Evolutionary conservation across 2,329 filamentous ascomycete genomes (phyloP).

Genomic region (Nemania sp.): DNA sequence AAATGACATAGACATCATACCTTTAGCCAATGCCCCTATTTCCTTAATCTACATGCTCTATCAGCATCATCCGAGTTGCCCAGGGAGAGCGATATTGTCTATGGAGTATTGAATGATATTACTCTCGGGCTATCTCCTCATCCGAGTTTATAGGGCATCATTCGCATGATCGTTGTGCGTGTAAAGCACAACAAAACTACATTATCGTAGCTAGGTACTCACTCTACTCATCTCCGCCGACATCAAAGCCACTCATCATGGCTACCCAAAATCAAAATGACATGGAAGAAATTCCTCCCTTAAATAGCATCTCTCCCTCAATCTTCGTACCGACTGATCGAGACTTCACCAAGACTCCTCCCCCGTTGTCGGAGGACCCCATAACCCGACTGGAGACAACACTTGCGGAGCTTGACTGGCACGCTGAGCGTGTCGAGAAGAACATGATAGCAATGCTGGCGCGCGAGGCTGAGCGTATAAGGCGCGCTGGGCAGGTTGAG

Average conservation of each 20-base stretch:
- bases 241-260: conserved; percentile 15
- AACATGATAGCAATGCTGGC: conserved; percentile 44
- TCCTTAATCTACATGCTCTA: neutral
- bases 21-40: neutral
- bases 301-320: conserved; percentile 41
- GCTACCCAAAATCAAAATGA: conserved; percentile 15
- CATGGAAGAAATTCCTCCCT: conserved; percentile 41
- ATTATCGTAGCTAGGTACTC: neutral
- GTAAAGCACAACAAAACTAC: neutral
- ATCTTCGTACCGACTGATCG: conserved; percentile 46
- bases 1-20: neutral
- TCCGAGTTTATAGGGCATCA: neutral
- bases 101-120: too few species aligned
- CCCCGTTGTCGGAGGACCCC: conserved; percentile 40
- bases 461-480: conserved; percentile 39
- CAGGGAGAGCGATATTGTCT: too few species aligned
- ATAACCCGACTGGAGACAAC: conserved; percentile 25
- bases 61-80: too few species aligned
- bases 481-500: conserved; percentile 18
- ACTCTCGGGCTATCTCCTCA: neutral
- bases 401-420: conserved; percentile 45
- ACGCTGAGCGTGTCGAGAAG: conserved; percentile 43
- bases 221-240: neutral
- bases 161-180: neutral
- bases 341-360: conserved; percentile 48